Conservation (phyloP, 345 rosid species). For the Melaleuca alternifolia region DNA sequence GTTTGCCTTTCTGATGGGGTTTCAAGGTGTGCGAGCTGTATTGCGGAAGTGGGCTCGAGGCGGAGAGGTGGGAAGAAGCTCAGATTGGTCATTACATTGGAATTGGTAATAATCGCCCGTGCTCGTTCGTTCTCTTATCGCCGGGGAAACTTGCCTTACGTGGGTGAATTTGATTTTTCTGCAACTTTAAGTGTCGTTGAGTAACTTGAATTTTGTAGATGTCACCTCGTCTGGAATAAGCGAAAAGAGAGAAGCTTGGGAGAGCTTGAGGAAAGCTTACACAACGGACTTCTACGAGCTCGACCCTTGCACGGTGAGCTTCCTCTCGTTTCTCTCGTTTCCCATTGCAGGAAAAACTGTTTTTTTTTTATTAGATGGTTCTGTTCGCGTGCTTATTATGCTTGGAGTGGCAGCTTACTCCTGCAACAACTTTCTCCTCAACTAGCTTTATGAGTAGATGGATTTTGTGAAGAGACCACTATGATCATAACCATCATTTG, state of each 20-base stretch:
- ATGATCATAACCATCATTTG: background rate
- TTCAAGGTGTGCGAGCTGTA: constrained; percentile 76
- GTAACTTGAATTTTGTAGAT: background rate
- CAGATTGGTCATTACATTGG: constrained; percentile 71
- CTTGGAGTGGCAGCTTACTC: too few relatives aligned
- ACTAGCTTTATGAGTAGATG: background rate
- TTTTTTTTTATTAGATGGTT: background rate
- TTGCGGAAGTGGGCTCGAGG: constrained; percentile 61
- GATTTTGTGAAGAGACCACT: background rate
- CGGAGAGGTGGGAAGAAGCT: constrained; percentile 72
- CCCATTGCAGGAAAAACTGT: background rate
- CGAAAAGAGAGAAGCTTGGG: constrained; percentile 65
- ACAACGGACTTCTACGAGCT: constrained; percentile 71
- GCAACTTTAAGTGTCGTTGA: background rate
- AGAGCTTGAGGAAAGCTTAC: constrained; percentile 56
- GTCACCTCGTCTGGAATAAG: constrained; percentile 33
- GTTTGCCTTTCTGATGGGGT: background rate
- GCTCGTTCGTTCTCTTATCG: background rate
- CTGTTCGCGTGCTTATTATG: too few relatives aligned
- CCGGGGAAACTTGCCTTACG: background rate
- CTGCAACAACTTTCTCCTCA: background rate
- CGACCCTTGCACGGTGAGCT: constrained; percentile 62
- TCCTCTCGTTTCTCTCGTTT: background rate
- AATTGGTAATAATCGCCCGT: constrained; percentile 32
- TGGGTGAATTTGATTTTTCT: background rate